phyloP scores from a whole-genome alignment of 768 basidiomycete genomes.

The Suillus discolor region DNA sequence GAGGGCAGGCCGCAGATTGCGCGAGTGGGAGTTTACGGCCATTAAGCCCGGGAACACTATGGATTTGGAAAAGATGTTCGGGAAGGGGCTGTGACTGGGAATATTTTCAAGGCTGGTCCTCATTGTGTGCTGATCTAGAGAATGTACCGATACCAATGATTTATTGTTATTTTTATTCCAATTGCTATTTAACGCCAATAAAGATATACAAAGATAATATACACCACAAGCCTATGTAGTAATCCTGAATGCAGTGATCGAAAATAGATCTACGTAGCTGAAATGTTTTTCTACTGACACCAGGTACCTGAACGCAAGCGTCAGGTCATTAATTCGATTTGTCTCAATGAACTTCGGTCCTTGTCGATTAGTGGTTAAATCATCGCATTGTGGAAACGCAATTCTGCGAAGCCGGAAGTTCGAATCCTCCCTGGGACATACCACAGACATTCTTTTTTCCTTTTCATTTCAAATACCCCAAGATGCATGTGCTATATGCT shows the following conservation, averaged over 20 bases:
- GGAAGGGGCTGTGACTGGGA: not conserved
- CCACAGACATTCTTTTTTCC: constrained; percentile 4
- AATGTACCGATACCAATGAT: constrained; percentile 2
- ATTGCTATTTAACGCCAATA: not conserved
- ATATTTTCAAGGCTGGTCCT: constrained; percentile 2
- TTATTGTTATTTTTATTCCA: constrained; percentile 3
- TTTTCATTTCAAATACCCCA: not conserved
- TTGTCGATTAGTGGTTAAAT: constrained; percentile 12
- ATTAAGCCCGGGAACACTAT: constrained; percentile 41
- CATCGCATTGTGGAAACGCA: constrained; percentile 9
- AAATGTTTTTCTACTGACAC: not conserved
- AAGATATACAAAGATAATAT: not conserved
- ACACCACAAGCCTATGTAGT: not conserved
- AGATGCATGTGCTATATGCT: too few species aligned
- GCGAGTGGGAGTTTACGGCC: constrained; percentile 62
- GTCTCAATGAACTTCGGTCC: not conserved
- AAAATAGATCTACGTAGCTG: too few species aligned
- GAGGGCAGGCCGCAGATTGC: constrained; percentile 54
- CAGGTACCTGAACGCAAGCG: not conserved
- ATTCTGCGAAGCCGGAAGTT: constrained; percentile 11
- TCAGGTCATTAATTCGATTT: not conserved
- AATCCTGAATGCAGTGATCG: not conserved
- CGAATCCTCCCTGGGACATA: constrained; percentile 11
- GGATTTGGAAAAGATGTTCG: constrained; percentile 42
- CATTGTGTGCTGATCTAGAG: not conserved